Evolutionary conservation across 2,329 filamentous ascomycete species (phyloP), one percentile per base, ranked within the genome.

Genomic region (Podosphaera fusca): DNA sequence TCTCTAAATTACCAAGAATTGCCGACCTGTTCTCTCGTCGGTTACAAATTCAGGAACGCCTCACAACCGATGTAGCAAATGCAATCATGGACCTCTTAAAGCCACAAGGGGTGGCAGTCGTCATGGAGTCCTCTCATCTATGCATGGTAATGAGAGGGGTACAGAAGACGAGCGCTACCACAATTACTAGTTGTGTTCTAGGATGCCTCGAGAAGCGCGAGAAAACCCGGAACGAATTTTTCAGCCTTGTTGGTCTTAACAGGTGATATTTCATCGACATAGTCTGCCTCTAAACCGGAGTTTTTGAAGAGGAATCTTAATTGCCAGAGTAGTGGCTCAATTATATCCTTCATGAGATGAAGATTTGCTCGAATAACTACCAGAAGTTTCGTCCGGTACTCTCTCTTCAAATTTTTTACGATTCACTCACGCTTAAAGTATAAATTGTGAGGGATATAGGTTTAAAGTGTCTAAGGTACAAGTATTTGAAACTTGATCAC

Each of bases 91-190:
- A 96, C 66, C 82, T 96, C 10, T 76, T 98, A 53, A 85, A 94
- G 68, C 92, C 92, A 1, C 87, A 94, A 67, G 92, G 92, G 52
- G 90, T 98, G 1, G 90, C 87, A 29, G 92, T 98, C 2, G 90
- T 98, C 59, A 95, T 98, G 84, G 92, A 98, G 67, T 94, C 87
- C 12, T 89, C 81, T 66, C 92, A 98, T 71, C 74, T 96, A 52
- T 98, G 92, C 74, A 98, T 96, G 90, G 88, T 95, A 14, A 96
- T 95, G 89, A 81, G 92, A 52, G 92, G 92, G n/a, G 90, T 98
- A 8, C 80, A 95, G 68, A 95, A 98, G 75, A 88, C 87, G 0
- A 79, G 77, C 46, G 82, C 85, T 55, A 84, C 79, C 21, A 96
- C 92, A 5, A 92, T 94, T 42, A 98, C 92, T 21, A 95, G 88